Evolutionary conservation across 306 rosid genomes (phyloP).

Genomic region (Mucuna pruriens): DNA sequence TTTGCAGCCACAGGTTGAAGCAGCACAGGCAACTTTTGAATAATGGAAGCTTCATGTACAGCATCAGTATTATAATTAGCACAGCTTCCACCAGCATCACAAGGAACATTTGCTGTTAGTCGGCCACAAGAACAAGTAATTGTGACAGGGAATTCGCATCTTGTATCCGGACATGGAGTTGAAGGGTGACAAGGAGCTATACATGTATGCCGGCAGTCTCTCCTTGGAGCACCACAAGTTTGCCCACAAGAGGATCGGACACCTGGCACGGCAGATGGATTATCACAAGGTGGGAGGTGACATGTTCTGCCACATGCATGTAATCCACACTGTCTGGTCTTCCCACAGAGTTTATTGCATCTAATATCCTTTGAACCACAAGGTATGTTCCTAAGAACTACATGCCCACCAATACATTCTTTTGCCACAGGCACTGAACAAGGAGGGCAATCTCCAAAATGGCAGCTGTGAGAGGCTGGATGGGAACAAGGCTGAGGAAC

Average conservation of each 20-base stretch:
- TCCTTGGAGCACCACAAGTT: conserved; percentile 90
- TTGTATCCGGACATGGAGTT: conserved; percentile 70
- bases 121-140: conserved; percentile 86
- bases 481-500: conserved; percentile 91
- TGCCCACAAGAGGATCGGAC: conserved; percentile 79
- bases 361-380: conserved; percentile 90
- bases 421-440: conserved; percentile 83
- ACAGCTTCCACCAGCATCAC: conserved; percentile 67
- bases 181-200: conserved; percentile 81
- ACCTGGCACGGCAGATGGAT: conserved; percentile 43
- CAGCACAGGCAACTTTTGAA: conserved; percentile 64
- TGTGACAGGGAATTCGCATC: conserved; percentile 68
- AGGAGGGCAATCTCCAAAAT: conserved; percentile 91
- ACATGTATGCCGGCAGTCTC: conserved; percentile 88
- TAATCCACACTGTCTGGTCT: conserved; percentile 86
- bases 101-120: conserved; percentile 71
- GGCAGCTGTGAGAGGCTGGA: conserved; percentile 89
- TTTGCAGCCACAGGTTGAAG: conserved; percentile 78
- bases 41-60: conserved; percentile 60
- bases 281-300: conserved; percentile 75
- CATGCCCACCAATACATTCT: conserved; percentile 93
- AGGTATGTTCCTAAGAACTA: conserved; percentile 84
- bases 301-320: conserved; percentile 91
- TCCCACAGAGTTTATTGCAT: conserved; percentile 89
- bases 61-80: conserved; percentile 57